Base-by-base conservation (phyloP, 2,329 filamentous ascomycete species). In the Penicillium occitanis region DNA sequence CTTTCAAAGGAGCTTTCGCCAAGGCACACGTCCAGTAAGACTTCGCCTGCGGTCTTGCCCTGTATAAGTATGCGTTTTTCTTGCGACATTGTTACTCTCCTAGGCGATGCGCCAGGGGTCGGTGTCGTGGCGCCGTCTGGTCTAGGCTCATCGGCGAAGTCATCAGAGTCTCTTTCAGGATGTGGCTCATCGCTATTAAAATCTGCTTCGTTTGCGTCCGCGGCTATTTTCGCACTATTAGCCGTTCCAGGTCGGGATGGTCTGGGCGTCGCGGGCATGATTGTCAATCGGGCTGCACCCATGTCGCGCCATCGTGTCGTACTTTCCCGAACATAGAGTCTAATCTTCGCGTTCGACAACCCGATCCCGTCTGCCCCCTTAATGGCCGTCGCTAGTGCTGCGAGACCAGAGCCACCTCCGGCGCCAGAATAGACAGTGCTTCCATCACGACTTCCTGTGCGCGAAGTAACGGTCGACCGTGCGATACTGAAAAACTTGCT, bases 291-390 rank as follows among this genome's bases (percentile, higher is more conserved):
- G 67, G 93, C 96, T 71, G 91, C 89, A 69, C 95, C 94, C 81
- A 93, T 88, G 75, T 98, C 93, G 68, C 92, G 89, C 95, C 95
- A 99, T 75, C 94, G 94, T 60, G 88, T 88, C 13, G 87, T 83
- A 10, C 82, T 82, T 67, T 93, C 90, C 60, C 94, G 88, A 59
- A 91, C 84, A 76, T 98, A 97, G 13, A 98, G 86, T 42, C 93
- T 86, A 71, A 97, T 91, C 71, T 93, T 93, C 61, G 94, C 88
- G 72, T 95, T 93, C 7, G 77, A 78, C 5, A 81, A 71, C 64
- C 89, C 89, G 66, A 92, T 88, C 63, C 89, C 90, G 25, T 88
- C 84, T 22, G 83, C 84, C 63, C 81, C 80, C 55, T 84, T 80
- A 60, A 79, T 83, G 5, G 81, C 81, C 11, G 76, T 80, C 68